Percentiles rank a stretch among this genome's conserved stretches.
Conservation (phyloP, 2,329 filamentous ascomycete genomes). For the Emydomyces testavorans region DNA sequence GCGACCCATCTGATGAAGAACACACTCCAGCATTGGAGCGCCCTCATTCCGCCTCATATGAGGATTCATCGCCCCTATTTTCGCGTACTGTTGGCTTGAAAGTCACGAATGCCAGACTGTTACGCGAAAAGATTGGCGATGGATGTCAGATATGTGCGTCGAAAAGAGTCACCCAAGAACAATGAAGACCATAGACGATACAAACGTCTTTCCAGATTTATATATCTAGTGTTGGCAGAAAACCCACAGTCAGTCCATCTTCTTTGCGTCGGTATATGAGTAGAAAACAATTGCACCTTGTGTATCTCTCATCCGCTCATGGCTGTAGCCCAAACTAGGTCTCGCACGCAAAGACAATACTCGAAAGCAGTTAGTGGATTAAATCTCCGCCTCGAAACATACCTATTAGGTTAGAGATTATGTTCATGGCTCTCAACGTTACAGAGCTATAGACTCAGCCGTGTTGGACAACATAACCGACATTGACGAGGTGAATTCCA, state of each 20-base stretch:
- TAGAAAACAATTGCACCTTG: neutral
- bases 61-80: constrained; percentile 12
- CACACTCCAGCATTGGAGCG: constrained; percentile 15
- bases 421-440: too few relatives aligned
- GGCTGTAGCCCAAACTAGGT: neutral
- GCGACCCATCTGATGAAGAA: constrained; percentile 15
- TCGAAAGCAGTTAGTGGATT: neutral
- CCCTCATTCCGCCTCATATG: neutral
- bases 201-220: neutral
- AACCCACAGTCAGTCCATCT: neutral
- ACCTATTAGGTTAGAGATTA: too few relatives aligned
- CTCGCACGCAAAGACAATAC: neutral
- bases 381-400: neutral
- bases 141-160: constrained; percentile 33
- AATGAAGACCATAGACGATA: neutral
- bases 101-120: constrained; percentile 69
- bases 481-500: too few relatives aligned
- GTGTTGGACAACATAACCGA: too few relatives aligned
- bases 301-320: neutral
- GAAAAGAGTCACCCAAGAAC: constrained; percentile 12
- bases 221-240: neutral
- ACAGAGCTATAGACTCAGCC: too few relatives aligned
- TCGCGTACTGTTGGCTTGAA: constrained; percentile 64
- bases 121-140: constrained; percentile 53
- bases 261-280: neutral